Evolutionary conservation across 768 basidiomycete genomes (phyloP).

Genomic region (Hypsizygus marmoreus): DNA sequence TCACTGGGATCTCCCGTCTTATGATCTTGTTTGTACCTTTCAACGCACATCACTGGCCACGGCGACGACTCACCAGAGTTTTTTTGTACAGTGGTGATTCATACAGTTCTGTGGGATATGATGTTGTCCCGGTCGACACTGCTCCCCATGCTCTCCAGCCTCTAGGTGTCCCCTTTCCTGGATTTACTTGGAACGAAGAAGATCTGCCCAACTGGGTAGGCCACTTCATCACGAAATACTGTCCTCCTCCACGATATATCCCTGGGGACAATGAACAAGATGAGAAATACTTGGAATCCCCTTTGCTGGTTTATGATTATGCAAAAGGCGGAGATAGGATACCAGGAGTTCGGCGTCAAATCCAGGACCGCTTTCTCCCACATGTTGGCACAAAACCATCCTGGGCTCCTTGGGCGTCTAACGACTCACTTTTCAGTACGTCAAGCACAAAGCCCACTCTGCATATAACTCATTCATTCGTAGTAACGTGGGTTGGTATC

Average conservation of each 20-base stretch:
- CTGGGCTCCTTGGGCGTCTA: conserved; percentile 42
- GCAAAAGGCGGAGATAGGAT: conserved; percentile 56
- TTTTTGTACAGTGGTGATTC: conserved; percentile 56
- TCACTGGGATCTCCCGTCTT: conserved; percentile 39
- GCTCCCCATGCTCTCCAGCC: conserved; percentile 45
- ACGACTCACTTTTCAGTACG: conserved; percentile 51
- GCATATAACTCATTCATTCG: neutral
- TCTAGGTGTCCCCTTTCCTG: conserved; percentile 52
- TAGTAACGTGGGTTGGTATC: conserved; percentile 69
- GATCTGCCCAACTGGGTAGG: conserved; percentile 65
- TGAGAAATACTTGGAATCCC: conserved; percentile 29
- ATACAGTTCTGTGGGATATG: conserved; percentile 47
- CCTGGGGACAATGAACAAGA: conserved; percentile 29
- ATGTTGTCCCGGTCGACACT: conserved; percentile 11
- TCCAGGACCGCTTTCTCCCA: conserved; percentile 40
- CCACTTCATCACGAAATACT: conserved; percentile 48
- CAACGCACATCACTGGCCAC: neutral
- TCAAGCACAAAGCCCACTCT: neutral
- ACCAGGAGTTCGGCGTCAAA: conserved; percentile 40
- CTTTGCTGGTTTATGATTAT: conserved; percentile 58
- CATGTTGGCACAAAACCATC: conserved; percentile 34
- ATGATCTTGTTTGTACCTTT: conserved; percentile 53
- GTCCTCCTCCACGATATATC: conserved; percentile 35
- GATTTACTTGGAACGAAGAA: conserved; percentile 46
- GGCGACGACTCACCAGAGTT: neutral